Evolutionary conservation across 2,329 filamentous ascomycete genomes (phyloP), one percentile per base, ranked within the genome.

Genomic region (Colletotrichum plurivorum): DNA sequence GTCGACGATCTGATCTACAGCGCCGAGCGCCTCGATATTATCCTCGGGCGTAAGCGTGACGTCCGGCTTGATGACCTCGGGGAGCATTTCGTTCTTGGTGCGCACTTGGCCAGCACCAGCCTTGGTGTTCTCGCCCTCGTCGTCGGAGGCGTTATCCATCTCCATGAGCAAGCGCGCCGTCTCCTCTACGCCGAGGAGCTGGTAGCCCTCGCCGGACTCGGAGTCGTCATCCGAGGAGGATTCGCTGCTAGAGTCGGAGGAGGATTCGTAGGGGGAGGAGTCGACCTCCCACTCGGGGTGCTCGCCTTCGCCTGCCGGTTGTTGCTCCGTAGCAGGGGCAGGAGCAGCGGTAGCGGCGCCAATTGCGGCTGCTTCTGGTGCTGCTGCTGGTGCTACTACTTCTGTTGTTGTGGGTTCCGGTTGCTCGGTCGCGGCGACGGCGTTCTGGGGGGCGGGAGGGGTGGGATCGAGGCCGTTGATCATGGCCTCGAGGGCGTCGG

Each of bases 221-320:
- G 80, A 83, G 48, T 82, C 82, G 20, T 84, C 82, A n/a, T 87
- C 88, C 0, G 87, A 88, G 46, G 87, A 87, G 70, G 91, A 88
- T 2, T 89, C 90, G 73, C 81, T 84, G 75, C 83, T 86, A 5
- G 87, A 88, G 15, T 89, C 85, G 0, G 85, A 87, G 0, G 88
- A 93, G 6, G 91, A 93, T 75, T 91, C 89, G 75, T 92, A 92
- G 0, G 92, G 92, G 0, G 92, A 93, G 1, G 92, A 94, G 75
- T 95, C 93, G 8, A 87, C 83, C 76, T 97, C 94, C 93, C 94
- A 98, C 79, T 98, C 95, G 3, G 92, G 91, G 52, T 92, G 84
- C 12, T 81, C 83, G 63, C 74, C 74, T 56, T 79, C 72, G 13
- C 78, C 79, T 43, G 78, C n/a, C 13, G 68, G 43, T 52, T 65